Conservation (phyloP, 1,284 basidiomycete species). For the Binderoboletus segoi region DNA sequence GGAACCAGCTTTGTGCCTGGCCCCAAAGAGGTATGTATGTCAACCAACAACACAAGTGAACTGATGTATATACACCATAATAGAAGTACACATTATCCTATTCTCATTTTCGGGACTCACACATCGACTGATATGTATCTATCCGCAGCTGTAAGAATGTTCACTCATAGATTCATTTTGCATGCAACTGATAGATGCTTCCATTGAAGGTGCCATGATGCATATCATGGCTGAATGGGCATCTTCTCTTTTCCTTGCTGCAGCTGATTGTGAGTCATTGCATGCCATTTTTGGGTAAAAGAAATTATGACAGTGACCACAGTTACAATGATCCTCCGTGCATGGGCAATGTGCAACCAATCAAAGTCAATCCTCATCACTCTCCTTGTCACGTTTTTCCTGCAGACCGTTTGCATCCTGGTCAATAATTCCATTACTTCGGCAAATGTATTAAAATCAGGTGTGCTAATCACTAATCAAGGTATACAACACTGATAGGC, state of each 20-base stretch:
- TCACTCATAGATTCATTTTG: neutral
- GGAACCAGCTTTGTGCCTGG: too few relatives aligned
- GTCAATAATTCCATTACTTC: too few relatives aligned
- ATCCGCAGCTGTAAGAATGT: too few relatives aligned
- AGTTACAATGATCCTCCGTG: conserved; percentile 13
- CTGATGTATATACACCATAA: neutral
- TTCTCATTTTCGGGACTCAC: too few relatives aligned
- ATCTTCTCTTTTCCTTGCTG: conserved; percentile 3
- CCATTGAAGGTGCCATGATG: conserved; percentile 6
- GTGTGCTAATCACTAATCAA: too few relatives aligned
- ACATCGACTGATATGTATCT: too few relatives aligned
- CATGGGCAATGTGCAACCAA: conserved; percentile 14
- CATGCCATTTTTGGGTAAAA: too few relatives aligned
- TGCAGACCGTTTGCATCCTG: neutral
- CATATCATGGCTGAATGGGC: neutral
- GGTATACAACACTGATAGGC: too few relatives aligned
- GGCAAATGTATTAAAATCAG: too few relatives aligned
- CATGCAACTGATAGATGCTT: neutral
- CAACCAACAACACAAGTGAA: neutral
- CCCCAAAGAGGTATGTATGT: too few relatives aligned
- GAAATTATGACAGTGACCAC: neutral
- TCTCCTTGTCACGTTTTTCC: neutral
- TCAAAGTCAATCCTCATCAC: neutral
- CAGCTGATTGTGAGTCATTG: conserved; percentile 9
- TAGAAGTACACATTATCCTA: too few relatives aligned